A percentile compares a stretch with the other conserved stretches of the same genome.
Evolutionary conservation across 768 basidiomycete genomes (phyloP).

Genomic region (Pleurotus sapidus): DNA sequence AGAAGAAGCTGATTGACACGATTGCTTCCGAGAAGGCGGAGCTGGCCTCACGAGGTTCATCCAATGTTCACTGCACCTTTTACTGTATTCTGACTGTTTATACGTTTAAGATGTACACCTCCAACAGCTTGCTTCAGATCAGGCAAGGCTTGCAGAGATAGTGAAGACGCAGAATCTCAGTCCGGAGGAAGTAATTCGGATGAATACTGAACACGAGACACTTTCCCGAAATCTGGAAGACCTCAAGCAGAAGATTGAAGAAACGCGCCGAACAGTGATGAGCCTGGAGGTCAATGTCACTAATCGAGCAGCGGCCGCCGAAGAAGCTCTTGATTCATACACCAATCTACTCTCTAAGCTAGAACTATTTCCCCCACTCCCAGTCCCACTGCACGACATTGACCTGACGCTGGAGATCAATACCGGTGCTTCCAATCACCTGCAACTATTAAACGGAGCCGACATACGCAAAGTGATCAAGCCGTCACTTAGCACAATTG

Average conservation of each 20-base stretch:
- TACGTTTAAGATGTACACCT: constrained; percentile 50
- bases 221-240: constrained; percentile 73
- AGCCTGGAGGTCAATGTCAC: constrained; percentile 82
- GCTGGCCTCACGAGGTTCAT: constrained; percentile 50
- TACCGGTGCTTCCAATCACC: constrained; percentile 67
- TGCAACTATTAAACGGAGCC: constrained; percentile 62
- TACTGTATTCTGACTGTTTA: constrained; percentile 7
- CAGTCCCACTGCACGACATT: constrained; percentile 65
- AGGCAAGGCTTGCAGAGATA: constrained; percentile 55
- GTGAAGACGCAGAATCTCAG: constrained; percentile 88
- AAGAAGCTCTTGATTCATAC: constrained; percentile 81
- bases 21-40: constrained; percentile 70
- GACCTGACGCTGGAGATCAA: constrained; percentile 84
- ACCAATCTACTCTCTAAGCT: constrained; percentile 70
- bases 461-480: constrained; percentile 73
- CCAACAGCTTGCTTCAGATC: constrained; percentile 61
- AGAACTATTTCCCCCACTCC: constrained; percentile 73
- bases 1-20: constrained; percentile 63
- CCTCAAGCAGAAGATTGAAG: constrained; percentile 70
- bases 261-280: constrained; percentile 71
- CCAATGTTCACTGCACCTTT: not conserved
- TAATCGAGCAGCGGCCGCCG: constrained; percentile 75
- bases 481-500: constrained; percentile 70
- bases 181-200: constrained; percentile 85
- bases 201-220: constrained; percentile 88